Evolutionary conservation across 805 yeast genomes (phyloP).

Genomic region (Candida ipomoeae): DNA sequence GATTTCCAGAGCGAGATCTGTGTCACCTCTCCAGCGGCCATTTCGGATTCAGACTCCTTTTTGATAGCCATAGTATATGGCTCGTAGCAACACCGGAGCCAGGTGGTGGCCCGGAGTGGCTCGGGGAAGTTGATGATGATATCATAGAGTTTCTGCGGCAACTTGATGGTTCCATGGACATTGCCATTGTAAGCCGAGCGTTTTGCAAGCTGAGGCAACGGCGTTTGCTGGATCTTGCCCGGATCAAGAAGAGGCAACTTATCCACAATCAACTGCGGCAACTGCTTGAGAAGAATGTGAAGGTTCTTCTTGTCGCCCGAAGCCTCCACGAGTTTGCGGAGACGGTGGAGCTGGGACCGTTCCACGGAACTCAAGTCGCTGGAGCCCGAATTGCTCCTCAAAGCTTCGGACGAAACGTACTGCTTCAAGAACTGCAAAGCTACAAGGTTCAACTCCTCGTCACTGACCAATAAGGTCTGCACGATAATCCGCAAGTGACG

Average conservation of each 20-base stretch:
- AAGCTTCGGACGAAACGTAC: slow-evolving; percentile 61
- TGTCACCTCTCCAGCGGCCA: slow-evolving; percentile 70
- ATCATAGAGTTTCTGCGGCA: slow-evolving; percentile 52
- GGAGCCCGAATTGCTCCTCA: slow-evolving; percentile 23
- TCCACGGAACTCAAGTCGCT: slow-evolving; percentile 22
- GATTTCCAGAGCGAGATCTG: slow-evolving; percentile 95
- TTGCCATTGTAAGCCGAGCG: slow-evolving; percentile 46
- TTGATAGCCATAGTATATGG: slow-evolving; percentile 42
- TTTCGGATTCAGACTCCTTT: slow-evolving; percentile 17
- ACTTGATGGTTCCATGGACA: slow-evolving; percentile 62
- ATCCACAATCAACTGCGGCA: slow-evolving; percentile 54
- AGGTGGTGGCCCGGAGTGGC: slow-evolving; percentile 86
- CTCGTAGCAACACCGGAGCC: slow-evolving; percentile 91
- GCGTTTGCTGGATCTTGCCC: slow-evolving; percentile 17
- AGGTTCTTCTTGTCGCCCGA: slow-evolving; percentile 45
- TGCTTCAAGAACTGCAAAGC: slow-evolving; percentile 81
- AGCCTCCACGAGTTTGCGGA: slow-evolving; percentile 51
- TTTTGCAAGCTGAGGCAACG: slow-evolving; percentile 39
- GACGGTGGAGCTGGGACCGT: slow-evolving; percentile 32
- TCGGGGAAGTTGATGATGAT: slow-evolving; percentile 66
- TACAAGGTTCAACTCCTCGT: slow-evolving; percentile 71
- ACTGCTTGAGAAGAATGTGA: slow-evolving; percentile 49
- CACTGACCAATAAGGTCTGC: slow-evolving; percentile 55
- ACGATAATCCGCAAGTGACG: slow-evolving; percentile 49
- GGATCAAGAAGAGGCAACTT: slow-evolving; percentile 36